Conservation (phyloP, 2,329 filamentous ascomycete genomes). For the Erysiphe pisi region DNA sequence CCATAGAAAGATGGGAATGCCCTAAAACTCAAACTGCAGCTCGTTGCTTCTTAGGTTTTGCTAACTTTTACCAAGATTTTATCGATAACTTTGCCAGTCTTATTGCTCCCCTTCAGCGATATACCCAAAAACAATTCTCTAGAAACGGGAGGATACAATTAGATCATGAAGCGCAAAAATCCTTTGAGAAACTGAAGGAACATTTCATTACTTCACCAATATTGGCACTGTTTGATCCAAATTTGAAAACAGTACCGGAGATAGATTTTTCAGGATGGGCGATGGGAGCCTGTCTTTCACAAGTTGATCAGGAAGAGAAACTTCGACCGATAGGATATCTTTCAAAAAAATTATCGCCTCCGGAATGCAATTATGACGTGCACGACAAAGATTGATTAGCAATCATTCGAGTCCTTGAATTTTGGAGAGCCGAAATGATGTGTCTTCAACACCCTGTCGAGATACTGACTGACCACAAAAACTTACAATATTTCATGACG, state of each 20-base stretch:
- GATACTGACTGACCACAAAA: neutral
- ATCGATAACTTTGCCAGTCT: too few species aligned
- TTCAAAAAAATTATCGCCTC: neutral
- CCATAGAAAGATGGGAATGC: too few species aligned
- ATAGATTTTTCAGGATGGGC: neutral
- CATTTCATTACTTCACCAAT: constrained; percentile 7
- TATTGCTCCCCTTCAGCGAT: too few species aligned
- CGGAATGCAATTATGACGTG: neutral
- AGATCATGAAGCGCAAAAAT: neutral
- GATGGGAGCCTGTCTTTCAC: neutral
- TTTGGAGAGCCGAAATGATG: constrained; percentile 7
- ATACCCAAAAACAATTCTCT: too few species aligned
- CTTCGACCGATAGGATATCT: neutral
- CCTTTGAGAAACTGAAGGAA: neutral
- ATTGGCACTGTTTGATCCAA: neutral
- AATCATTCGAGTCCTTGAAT: neutral
- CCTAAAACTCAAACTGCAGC: too few species aligned
- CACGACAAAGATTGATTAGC: neutral
- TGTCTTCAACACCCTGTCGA: neutral
- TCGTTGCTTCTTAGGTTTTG: too few species aligned
- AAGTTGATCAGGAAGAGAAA: neutral
- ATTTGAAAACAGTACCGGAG: neutral
- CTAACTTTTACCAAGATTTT: too few species aligned
- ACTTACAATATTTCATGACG: neutral
- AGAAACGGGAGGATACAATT: too few species aligned